Conservation (phyloP, 129 eudicot genomes). For the Smallanthus sonchifolius region DNA sequence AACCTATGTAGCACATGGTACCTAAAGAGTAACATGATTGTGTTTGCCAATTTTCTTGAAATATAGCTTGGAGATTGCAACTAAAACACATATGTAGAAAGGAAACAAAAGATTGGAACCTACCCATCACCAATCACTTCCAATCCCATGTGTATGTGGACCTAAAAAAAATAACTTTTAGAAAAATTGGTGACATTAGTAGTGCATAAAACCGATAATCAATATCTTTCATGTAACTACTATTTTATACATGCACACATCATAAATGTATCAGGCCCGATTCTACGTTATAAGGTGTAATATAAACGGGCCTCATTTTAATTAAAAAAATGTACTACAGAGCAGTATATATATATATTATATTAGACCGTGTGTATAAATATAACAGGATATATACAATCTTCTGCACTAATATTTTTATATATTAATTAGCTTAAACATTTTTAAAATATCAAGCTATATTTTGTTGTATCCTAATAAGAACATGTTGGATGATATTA, state of each 20-base stretch:
- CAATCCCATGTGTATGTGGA: conserved; percentile 24
- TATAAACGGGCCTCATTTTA: not conserved
- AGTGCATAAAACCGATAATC: not conserved
- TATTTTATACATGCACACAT: not conserved
- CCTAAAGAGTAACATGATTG: conserved; percentile 21
- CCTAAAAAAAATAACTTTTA: conserved; percentile 3
- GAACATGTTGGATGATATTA: not conserved
- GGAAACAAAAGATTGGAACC: conserved; percentile 18
- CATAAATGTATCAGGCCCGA: not conserved
- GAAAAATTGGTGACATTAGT: not conserved
- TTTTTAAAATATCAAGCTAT: not conserved
- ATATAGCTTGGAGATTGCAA: conserved; percentile 19
- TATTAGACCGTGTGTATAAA: not conserved
- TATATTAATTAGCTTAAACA: not conserved
- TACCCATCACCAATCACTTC: conserved; percentile 18
- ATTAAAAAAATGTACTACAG: not conserved
- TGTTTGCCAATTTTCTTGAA: conserved; percentile 26
- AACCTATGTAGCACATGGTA: conserved; percentile 17
- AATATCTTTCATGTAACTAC: not conserved
- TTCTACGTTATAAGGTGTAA: not conserved
- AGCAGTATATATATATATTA: not conserved
- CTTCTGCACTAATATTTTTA: not conserved
- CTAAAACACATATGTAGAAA: conserved; percentile 17
- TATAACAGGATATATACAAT: not conserved
- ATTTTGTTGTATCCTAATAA: not conserved